Evolutionary conservation across 2,329 filamentous ascomycete genomes (phyloP), one percentile per base, ranked within the genome.

Genomic region (Epichloe typhina): DNA sequence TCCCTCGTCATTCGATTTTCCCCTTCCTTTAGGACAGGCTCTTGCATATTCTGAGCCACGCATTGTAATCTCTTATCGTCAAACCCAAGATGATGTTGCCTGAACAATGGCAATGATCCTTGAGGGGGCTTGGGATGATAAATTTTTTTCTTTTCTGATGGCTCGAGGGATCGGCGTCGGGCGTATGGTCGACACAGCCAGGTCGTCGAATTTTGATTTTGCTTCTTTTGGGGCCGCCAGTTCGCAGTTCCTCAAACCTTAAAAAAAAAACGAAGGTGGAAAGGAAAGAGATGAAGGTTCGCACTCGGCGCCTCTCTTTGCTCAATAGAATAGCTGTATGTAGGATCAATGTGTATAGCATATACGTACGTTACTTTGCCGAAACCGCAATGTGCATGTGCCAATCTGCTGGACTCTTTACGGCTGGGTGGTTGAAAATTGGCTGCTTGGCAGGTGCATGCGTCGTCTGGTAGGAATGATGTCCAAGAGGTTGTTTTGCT

Each of bases 291-390:
- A 26, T 21, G 40, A 3, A 42, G 39, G 21, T 44, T 42, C 11
- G 47, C 47, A 33, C 40, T 38, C 9, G 33, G 40, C 47, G 40
- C 47, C 40, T 44, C 17, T 9, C 31, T 15, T 26, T 26, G 23
- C 40, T 44, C 40, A n/a, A 37, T 44, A 26, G 33, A 44, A 11
- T 31, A 17, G 23, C 23, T 49, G 47, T 49, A 49, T 31, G 26
- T 31, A 31, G 47, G 47, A 49, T 49, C 26, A 49, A 43, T 19
- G 40, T 49, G 47, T 49, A 49, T 19, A 46, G n/a, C 26, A 8
- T 31, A 31, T 31, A 31, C 26, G 26, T 31, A 4, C 26, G 26
- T 31, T 31, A 11, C 8, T 31, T 31, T 31, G 3, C 26, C 26
- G 36, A 11, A 42, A 15, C 40, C 40, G 23, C n/a, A 11, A 42